These are phyloP conservation scores for Hevea brasiliensis DNA, from an alignment of 345 rosid genomes.

Conservation along the genomic window DNA sequence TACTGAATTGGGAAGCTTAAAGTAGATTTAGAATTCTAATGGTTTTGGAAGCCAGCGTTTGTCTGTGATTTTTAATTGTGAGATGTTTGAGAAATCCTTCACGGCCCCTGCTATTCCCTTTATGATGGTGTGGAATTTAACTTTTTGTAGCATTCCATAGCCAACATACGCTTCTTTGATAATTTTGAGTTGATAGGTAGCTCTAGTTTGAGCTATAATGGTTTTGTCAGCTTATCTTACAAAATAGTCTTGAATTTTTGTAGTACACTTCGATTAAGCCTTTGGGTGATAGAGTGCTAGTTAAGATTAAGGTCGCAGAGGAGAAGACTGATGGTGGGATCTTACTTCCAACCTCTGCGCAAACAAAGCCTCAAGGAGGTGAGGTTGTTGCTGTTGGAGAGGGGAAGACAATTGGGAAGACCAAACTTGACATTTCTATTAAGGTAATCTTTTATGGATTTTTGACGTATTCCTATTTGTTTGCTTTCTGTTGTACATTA, in stretches of 20 bases:
- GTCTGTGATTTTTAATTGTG: background rate
- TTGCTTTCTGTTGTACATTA: background rate
- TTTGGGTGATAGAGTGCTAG: conserved; percentile 83
- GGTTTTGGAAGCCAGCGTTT: background rate
- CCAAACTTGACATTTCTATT: conserved; percentile 50
- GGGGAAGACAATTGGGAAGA: conserved; percentile 70
- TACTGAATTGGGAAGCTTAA: background rate
- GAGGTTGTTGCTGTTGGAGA: conserved; percentile 93
- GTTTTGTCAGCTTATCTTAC: background rate
- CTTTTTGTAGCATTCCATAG: background rate
- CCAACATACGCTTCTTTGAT: background rate
- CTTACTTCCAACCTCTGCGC: conserved; percentile 79
- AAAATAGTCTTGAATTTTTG: background rate
- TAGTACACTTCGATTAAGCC: conserved; percentile 85
- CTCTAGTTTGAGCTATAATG: background rate
- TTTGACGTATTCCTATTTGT: background rate
- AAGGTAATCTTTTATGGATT: conserved; percentile 36
- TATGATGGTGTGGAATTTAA: too few relatives aligned
- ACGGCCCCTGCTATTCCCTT: too few relatives aligned
- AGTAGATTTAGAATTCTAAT: background rate
- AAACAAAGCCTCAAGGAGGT: conserved; percentile 85
- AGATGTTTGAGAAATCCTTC: too few relatives aligned
- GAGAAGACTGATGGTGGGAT: conserved; percentile 85
- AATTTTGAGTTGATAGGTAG: background rate
- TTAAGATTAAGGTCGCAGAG: conserved; percentile 77